Evolutionary conservation across 2,329 filamentous ascomycete species (phyloP).

Genomic region (Colletotrichum cordylinicola): DNA sequence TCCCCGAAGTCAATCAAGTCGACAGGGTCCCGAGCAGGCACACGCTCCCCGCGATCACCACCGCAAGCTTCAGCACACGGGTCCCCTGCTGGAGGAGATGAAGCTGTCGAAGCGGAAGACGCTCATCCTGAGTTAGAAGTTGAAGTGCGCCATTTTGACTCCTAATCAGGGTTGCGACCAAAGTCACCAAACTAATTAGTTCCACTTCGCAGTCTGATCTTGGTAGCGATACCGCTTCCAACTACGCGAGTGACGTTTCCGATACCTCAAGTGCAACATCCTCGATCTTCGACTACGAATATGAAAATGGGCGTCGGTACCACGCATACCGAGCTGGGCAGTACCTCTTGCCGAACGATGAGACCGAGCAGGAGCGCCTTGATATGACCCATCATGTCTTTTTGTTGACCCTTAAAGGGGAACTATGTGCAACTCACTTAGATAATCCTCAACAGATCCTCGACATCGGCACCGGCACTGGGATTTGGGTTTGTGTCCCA

Average conservation of each 20-base stretch:
- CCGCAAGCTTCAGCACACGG: not conserved
- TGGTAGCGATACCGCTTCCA: conserved; percentile 23
- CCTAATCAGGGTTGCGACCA: not conserved
- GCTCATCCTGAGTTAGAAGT: not conserved
- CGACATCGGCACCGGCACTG: conserved; percentile 51
- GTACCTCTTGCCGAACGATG: conserved; percentile 50
- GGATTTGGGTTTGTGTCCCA: conserved; percentile 53
- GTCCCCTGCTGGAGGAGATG: not conserved
- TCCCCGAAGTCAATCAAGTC: not conserved
- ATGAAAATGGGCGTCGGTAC: conserved; percentile 51
- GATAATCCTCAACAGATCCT: conserved; percentile 43
- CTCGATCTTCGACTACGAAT: conserved; percentile 38
- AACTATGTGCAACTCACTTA: conserved; percentile 41
- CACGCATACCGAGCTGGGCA: conserved; percentile 51
- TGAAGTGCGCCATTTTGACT: not conserved
- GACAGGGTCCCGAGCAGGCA: not conserved
- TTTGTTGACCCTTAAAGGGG: conserved; percentile 36
- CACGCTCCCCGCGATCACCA: not conserved
- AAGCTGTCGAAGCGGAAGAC: not conserved
- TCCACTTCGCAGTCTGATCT: not conserved
- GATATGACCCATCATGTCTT: conserved; percentile 43
- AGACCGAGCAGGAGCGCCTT: conserved; percentile 45
- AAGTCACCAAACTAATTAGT: not conserved
- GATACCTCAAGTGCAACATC: conserved; percentile 34
- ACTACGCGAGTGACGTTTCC: conserved; percentile 23